These are phyloP conservation scores for Brachypodium distachyon DNA, from an alignment of 202 grass and related monocot genomes.

Conservation along the genomic window DNA sequence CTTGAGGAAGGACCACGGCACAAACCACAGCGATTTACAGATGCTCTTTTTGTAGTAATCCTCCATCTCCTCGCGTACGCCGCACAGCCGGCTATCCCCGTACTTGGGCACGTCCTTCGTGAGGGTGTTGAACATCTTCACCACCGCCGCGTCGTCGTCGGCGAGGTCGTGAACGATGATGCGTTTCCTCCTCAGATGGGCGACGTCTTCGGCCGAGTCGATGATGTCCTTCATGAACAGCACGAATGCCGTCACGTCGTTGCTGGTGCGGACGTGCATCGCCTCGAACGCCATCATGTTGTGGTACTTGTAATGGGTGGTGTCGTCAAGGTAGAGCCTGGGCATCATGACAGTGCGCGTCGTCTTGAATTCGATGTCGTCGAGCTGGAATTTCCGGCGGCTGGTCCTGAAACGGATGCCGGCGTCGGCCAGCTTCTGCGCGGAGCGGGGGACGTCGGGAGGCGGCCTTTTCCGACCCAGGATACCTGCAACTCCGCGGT, in stretches of 20 bases:
- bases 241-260: conserved; percentile 26
- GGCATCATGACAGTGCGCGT: conserved; percentile 15
- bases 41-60: background rate
- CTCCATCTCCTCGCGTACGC: background rate
- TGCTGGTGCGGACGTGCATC: conserved; percentile 14
- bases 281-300: conserved; percentile 46
- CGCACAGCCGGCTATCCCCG: conserved; percentile 1
- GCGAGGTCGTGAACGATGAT: conserved; percentile 34
- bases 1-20: conserved; percentile 24
- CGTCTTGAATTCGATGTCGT: conserved; percentile 18
- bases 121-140: conserved; percentile 30
- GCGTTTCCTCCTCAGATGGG: conserved; percentile 11
- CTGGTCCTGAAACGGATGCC: too few relatives aligned
- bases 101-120: conserved; percentile 42
- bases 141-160: conserved; percentile 29
- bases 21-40: fast-evolving
- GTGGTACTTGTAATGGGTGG: conserved; percentile 34
- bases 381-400: conserved; percentile 27
- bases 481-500: too few relatives aligned
- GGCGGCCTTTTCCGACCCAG: too few relatives aligned
- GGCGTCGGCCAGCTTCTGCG: conserved; percentile 15
- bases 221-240: conserved; percentile 56
- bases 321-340: conserved; percentile 28
- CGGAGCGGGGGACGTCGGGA: conserved; percentile 19
- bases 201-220: conserved; percentile 38